These are phyloP conservation scores for Cladophialophora immunda DNA, from an alignment of 2,329 filamentous ascomycete species.

Conservation along the genomic window DNA sequence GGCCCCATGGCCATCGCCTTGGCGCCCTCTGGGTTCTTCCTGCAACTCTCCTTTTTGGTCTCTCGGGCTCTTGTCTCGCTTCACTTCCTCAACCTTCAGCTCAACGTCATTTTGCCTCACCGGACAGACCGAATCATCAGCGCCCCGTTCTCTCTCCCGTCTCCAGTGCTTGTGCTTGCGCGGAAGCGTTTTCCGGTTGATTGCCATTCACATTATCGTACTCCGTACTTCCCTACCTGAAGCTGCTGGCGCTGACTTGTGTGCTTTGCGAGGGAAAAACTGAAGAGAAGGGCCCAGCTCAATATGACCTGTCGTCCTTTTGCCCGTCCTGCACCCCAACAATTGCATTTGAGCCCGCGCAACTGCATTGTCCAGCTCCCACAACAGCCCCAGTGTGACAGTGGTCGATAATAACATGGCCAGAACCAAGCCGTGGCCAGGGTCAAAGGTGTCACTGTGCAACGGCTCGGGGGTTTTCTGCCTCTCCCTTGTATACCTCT, in stretches of 20 bases:
- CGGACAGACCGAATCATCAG: not conserved
- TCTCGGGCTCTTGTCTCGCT: not conserved
- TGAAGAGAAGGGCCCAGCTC: not conserved
- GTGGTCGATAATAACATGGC: not conserved
- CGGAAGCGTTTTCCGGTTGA: not conserved
- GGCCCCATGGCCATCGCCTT: not conserved
- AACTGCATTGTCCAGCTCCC: constrained; percentile 3
- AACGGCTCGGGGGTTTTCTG: constrained; percentile 31
- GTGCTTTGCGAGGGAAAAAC: not conserved
- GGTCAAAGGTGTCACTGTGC: constrained; percentile 26
- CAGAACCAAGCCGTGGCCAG: not conserved
- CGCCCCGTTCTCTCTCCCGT: not conserved
- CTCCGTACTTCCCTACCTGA: no score
- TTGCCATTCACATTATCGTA: not conserved
- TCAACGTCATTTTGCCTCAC: not conserved
- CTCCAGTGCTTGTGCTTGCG: not conserved
- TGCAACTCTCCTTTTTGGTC: not conserved
- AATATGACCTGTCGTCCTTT: constrained; percentile 1
- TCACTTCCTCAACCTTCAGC: constrained; percentile 1
- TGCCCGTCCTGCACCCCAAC: constrained; percentile 1
- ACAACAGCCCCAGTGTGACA: constrained; percentile 19
- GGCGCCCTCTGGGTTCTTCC: not conserved
- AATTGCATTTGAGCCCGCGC: not conserved
- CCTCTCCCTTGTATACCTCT: constrained; percentile 21
- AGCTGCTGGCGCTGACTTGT: not conserved